Evolutionary conservation across 1,139 yeast species (phyloP).

Genomic region (Petasospora fabianii): DNA sequence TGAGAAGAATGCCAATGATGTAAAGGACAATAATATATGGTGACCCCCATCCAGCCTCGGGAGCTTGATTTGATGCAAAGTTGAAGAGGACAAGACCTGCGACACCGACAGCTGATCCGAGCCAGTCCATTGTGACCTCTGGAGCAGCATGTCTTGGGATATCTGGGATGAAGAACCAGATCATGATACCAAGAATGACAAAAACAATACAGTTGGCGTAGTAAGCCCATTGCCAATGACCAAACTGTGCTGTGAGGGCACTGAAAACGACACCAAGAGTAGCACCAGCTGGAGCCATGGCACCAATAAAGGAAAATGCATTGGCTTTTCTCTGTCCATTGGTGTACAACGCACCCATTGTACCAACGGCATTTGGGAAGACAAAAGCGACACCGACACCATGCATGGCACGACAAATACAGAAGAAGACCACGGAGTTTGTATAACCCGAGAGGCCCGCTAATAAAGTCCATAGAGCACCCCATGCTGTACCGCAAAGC

Average conservation of each 20-base stretch:
- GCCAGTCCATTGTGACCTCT: constrained; percentile 36
- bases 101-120: constrained; percentile 46
- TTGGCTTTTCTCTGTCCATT: constrained; percentile 45
- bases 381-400: constrained; percentile 32
- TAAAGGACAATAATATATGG: constrained; percentile 44
- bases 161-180: constrained; percentile 37
- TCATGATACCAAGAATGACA: constrained; percentile 30
- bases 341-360: constrained; percentile 45
- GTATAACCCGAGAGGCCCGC: constrained; percentile 21
- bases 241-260: constrained; percentile 40
- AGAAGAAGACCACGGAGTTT: constrained; percentile 4
- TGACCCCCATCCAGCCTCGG: constrained; percentile 46
- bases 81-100: constrained; percentile 45
- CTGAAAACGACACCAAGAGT: constrained; percentile 46
- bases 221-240: constrained; percentile 54
- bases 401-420: constrained; percentile 4
- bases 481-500: constrained; percentile 44
- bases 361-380: constrained; percentile 51
- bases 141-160: constrained; percentile 18
- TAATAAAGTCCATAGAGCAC: constrained; percentile 33
- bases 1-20: constrained; percentile 37
- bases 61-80: constrained; percentile 55
- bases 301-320: constrained; percentile 49
- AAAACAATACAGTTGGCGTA: constrained; percentile 41
- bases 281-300: constrained; percentile 56